Evolutionary conservation across 345 rosid species (phyloP).

Genomic region (Corchorus capsularis): DNA sequence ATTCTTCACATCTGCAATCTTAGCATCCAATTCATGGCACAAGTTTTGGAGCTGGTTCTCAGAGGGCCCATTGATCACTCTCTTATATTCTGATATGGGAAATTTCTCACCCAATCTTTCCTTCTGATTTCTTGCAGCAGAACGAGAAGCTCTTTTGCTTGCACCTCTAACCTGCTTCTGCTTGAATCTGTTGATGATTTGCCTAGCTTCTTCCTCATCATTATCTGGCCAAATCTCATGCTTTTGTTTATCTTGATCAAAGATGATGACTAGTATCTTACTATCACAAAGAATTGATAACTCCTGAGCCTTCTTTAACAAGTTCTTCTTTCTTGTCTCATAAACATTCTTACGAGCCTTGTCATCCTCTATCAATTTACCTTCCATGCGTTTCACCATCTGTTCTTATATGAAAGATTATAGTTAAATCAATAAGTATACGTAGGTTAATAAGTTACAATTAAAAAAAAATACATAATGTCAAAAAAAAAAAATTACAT

Average conservation of each 20-base stretch:
- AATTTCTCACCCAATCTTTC: neutral
- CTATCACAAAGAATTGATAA: conserved; percentile 10
- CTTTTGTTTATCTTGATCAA: neutral
- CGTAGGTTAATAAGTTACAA: neutral
- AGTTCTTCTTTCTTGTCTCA: neutral
- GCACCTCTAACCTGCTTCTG: neutral
- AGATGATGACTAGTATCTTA: neutral
- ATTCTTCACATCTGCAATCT: neutral
- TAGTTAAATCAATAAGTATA: neutral
- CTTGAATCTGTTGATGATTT: conserved; percentile 9
- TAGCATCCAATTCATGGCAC: neutral
- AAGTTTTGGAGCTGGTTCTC: neutral
- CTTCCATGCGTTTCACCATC: neutral
- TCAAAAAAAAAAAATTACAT: neutral
- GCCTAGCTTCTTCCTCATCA: neutral
- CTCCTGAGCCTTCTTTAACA: conserved; percentile 5
- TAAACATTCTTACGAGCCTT: neutral
- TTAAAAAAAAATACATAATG: too few relatives aligned
- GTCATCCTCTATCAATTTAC: neutral
- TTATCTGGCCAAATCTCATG: conserved; percentile 3
- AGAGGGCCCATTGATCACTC: neutral
- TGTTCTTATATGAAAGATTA: neutral
- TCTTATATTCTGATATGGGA: neutral
- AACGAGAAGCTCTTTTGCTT: neutral
- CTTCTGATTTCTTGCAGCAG: neutral